A percentile compares a stretch with the other conserved stretches of the same genome.
Evolutionary conservation across 345 rosid genomes (phyloP).

Genomic region (Pugionium dolabratum): DNA sequence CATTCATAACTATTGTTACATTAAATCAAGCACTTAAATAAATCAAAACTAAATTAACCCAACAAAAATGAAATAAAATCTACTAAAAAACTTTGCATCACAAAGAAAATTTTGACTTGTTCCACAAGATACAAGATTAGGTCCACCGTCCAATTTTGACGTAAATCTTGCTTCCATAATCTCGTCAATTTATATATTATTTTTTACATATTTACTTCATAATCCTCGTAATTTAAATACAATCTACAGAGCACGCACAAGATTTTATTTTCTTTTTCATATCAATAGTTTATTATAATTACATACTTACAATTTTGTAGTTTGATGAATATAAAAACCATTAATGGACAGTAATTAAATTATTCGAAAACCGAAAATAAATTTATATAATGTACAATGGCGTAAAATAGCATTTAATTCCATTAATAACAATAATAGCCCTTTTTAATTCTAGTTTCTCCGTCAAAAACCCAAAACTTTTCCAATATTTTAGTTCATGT

Average conservation of each 20-base stretch:
- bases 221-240: slow-evolving; percentile 9
- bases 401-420: not conserved
- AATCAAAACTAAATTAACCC: slow-evolving; percentile 4
- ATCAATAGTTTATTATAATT: slow-evolving; percentile 2
- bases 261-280: not conserved
- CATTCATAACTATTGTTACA: not conserved
- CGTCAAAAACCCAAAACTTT: slow-evolving; percentile 5
- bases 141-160: slow-evolving; percentile 39
- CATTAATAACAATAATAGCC: slow-evolving; percentile 12
- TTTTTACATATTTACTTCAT: slow-evolving; percentile 12
- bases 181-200: slow-evolving; percentile 30
- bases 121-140: slow-evolving; percentile 34
- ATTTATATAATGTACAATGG: slow-evolving; percentile 8
- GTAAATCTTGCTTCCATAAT: slow-evolving; percentile 24
- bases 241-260: not conserved
- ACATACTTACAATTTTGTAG: not conserved
- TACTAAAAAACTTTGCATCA: not conserved
- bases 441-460: not conserved
- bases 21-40: not conserved
- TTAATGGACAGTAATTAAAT: not conserved
- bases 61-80: not conserved
- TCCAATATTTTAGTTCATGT: slow-evolving; percentile 21
- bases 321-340: not conserved
- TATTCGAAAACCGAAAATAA: not conserved
- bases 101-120: too few relatives aligned